Base-by-base conservation (phyloP, 345 rosid genomes). In the Clausena lansium region DNA sequence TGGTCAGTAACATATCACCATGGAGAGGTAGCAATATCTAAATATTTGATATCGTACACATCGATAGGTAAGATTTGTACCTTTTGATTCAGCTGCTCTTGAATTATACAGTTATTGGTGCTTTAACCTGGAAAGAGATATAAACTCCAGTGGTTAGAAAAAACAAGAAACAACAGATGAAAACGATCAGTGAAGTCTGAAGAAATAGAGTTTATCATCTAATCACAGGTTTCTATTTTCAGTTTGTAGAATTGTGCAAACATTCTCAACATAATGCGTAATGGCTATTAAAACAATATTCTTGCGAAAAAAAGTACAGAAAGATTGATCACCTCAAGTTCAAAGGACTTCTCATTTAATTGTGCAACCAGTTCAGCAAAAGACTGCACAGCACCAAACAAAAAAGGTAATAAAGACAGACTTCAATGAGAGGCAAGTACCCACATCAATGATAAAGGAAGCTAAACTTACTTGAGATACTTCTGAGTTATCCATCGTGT, bases 281-380 rank as follows among this genome's bases (percentile, higher is more conserved):
- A 67, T 77, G 25, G 39, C 62, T 80, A 30, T 47, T 64, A 54
- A 52, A 38, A 28, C 54, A 25, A 72, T 41, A 77, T 71, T 71
- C 52, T 45, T 9, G 59, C 39, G 47, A 47, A 45, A 74, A 81
- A 7, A 36, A 61, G 69, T 41, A 70, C 13, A 41, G 50, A 52
- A 73, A 79, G 80, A 71, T 47, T 5, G 50, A 75, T 87, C 74
- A 96, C 99, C 99, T 96, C 93, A 47, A 96, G 98, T 82, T 92
- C 98, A 63, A 96, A 91, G 55, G 97, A 92, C 85, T 92, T 94
- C 85, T 94, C 99, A 87, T 89, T 90, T 83, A 96, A 83, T 83
- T 92, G 95, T 52, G 85, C 92, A 78, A 81, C 84, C 84, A 96
- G 84, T 80, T 90, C 98, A 76, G 89, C 92, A 76, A 96, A 75